Evolutionary conservation across 768 basidiomycete genomes (phyloP), one percentile per base, ranked within the genome.

Genomic region (Calocera cornea): DNA sequence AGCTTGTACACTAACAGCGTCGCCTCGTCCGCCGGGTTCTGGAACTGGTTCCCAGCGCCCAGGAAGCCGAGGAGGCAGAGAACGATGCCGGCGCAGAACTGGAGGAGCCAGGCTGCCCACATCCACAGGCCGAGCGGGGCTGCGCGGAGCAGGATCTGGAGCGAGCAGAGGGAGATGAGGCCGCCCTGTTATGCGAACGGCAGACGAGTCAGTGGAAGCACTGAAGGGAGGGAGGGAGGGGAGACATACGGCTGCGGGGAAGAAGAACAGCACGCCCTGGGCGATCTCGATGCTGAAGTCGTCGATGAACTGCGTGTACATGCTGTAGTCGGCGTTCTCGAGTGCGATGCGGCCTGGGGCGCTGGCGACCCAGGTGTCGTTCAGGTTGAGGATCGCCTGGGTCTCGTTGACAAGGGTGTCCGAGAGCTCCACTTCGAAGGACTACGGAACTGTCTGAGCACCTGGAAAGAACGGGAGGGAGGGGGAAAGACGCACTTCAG

Each of bases 361-460:
- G 54, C 22, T 60, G 14, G 54, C 11, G 16, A 29, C 16, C 54
- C 54, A 60, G 2, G 54, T 60, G 27, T 27, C 54, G 54, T 60
- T 60, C 16, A 60, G 54, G 54, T 60, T 60, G 7, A 33, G 14
- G 31, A 60, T 60, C 19, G 31, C 54, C 31, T 60, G 27, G 7
- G 54, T 60, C 31, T 60, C 27, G 54, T 60, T 60, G 14, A 60
- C 31, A 27, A 60, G 54, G 14, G 54, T 33, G 54, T 60, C 54
- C 14, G 54, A 60, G 19, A 60, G 54, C 19, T 60, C 54, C 14
- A 60, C 54, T 60, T 60, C 54, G 54, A 60, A 60, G 54, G 54
- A 60, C 54, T 60, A 33, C 31, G 27, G 44, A 17, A 47, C 8
- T 8, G 24, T 47, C 19, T 47, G 24, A 8, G 7, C 44, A 60